Base-by-base conservation (phyloP, 768 basidiomycete species). In the Trametes sanguinea region DNA sequence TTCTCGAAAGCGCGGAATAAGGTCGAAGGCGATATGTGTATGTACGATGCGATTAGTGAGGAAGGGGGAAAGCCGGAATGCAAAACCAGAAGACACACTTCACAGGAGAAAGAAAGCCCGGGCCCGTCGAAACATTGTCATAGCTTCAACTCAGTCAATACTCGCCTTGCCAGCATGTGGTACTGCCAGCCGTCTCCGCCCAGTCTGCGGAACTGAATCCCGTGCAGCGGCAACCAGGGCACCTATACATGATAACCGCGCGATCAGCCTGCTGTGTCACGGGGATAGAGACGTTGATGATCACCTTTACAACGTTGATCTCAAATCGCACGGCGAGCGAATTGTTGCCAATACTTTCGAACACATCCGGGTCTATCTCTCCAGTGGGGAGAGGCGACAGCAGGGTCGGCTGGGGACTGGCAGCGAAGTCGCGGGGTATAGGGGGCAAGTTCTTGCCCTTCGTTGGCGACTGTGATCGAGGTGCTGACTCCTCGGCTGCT, bases 121-220 rank as follows among this genome's bases (percentile, higher is more conserved):
- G 33, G 48, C 39, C 54, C n/a, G 63, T 42, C 30, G 44, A 56
- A 57, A 61, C 57, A 63, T 50, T 53, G 64, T 75, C 69, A 94
- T 80, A 94, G 76, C 76, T 94, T 94, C 72, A 94, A 81, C 74
- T 94, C 92, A 42, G 92, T 94, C 67, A 94, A 76, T 43, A 94
- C 92, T 61, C 92, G 82, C 67, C 92, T 82, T 27, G 92, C 95
- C 43, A 98, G 83, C 92, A 94, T 94, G 73, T 95, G 94, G 75
- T 98, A 98, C 75, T 97, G 94, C 95, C 95, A 98, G 0, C 90
- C 92, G 66, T 96, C 92, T 1, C 95, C 95, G 30, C 90, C 85
- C 1, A 88, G 84, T 63, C 96, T 82, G 51, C 96, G 86, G 78
- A 98, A 98, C 71, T 98, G 96, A 47, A 98, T 90, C 2, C 96